Conservation (phyloP, 2,329 filamentous ascomycete species). For the Colletotrichum sojae region DNA sequence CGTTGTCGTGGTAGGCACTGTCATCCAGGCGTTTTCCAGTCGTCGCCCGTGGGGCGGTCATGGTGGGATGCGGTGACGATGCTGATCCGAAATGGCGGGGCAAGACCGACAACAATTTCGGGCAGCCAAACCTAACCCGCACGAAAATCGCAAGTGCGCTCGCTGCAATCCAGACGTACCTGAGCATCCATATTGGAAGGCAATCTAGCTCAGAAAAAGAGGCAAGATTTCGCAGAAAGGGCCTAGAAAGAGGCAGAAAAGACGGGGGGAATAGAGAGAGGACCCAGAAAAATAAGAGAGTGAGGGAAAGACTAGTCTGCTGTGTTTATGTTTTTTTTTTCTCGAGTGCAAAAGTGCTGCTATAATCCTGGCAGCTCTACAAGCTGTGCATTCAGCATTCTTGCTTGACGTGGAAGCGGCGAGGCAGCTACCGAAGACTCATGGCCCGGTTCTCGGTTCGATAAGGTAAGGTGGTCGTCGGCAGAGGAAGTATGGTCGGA, state of each 20-base stretch:
- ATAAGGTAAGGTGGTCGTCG: slow-evolving; percentile 34
- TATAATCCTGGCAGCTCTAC: slow-evolving; percentile 59
- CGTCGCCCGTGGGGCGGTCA: slow-evolving; percentile 23
- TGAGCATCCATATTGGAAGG: slow-evolving; percentile 62
- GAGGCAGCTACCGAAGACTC: slow-evolving; percentile 58
- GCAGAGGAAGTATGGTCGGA: slow-evolving; percentile 26
- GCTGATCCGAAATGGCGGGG: slow-evolving; percentile 47
- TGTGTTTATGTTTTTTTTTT: slow-evolving; percentile 14
- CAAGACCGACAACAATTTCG: slow-evolving; percentile 34
- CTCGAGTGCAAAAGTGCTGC: slow-evolving; percentile 52
- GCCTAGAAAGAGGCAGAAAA: slow-evolving; percentile 33
- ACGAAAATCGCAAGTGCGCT: slow-evolving; percentile 39
- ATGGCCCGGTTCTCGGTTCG: slow-evolving; percentile 51
- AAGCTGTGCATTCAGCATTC: slow-evolving; percentile 58
- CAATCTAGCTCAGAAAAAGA: slow-evolving; percentile 27
- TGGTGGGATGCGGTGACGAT: slow-evolving; percentile 42
- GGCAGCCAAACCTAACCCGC: slow-evolving; percentile 17
- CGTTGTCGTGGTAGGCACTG: background rate
- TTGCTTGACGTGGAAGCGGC: slow-evolving; percentile 50
- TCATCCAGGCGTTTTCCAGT: background rate
- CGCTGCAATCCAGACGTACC: slow-evolving; percentile 51
- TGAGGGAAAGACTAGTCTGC: slow-evolving; percentile 24
- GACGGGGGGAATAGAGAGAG: background rate
- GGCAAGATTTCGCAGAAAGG: slow-evolving; percentile 6
- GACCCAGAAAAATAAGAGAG: slow-evolving; percentile 30